Evolutionary conservation across 495 filamentous ascomycete species (phyloP).

Genomic region (Bacidia gigantensis): DNA sequence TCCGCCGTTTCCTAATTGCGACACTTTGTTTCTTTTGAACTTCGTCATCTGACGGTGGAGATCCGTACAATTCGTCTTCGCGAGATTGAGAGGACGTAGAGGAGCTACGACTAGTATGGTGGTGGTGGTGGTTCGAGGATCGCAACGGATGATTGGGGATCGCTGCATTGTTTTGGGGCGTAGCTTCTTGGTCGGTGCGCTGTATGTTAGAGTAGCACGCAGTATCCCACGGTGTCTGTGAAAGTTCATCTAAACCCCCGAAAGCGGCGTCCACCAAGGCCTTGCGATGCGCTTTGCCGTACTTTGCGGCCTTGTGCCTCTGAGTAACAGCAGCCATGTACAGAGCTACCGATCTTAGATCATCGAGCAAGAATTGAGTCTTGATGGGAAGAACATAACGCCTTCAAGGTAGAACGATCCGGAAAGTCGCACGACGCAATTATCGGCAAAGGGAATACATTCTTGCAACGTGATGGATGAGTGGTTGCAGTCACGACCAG

Average conservation of each 20-base stretch:
- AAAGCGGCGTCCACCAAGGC: slow-evolving; percentile 7
- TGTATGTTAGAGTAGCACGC: background rate
- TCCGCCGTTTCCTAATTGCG: background rate
- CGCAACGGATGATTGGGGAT: background rate
- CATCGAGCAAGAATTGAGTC: background rate
- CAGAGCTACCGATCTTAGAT: background rate
- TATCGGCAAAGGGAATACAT: too few relatives aligned
- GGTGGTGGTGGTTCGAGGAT: background rate
- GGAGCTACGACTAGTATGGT: background rate
- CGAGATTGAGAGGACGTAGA: background rate
- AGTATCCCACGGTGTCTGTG: background rate
- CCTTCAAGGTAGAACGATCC: too few relatives aligned
- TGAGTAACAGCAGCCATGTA: slow-evolving; percentile 19
- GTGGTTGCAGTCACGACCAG: too few relatives aligned
- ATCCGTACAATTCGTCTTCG: background rate
- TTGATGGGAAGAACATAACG: background rate
- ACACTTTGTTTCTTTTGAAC: background rate
- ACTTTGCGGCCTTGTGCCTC: slow-evolving; percentile 34
- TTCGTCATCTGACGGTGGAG: background rate
- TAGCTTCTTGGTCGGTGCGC: too few relatives aligned
- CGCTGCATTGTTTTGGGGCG: too few relatives aligned
- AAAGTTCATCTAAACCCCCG: background rate
- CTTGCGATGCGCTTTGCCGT: slow-evolving; percentile 30
- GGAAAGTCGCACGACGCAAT: too few relatives aligned
- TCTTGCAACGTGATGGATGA: too few relatives aligned